These are phyloP conservation scores for Alloascoidea hylecoeti DNA, from an alignment of 805 yeast species.

Conservation along the genomic window DNA sequence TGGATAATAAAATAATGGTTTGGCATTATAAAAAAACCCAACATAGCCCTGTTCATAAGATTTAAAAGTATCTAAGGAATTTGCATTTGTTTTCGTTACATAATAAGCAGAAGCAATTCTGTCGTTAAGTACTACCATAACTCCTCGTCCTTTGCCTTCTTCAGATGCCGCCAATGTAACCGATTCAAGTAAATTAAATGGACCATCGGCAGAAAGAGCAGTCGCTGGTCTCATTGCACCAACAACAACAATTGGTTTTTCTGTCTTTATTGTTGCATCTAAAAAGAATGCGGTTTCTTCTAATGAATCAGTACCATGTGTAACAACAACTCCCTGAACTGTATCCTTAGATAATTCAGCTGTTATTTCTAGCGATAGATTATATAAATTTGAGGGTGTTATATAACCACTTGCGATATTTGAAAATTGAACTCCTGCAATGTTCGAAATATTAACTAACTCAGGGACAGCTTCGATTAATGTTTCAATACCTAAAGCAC, in stretches of 20 bases:
- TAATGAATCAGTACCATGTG: slow-evolving; percentile 34
- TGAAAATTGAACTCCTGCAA: slow-evolving; percentile 28
- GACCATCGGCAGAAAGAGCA: slow-evolving; percentile 58
- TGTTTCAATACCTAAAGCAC: slow-evolving; percentile 15
- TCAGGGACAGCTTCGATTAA: slow-evolving; percentile 25
- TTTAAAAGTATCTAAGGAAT: slow-evolving; percentile 56
- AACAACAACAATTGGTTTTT: slow-evolving; percentile 43
- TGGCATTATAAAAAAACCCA: slow-evolving; percentile 56
- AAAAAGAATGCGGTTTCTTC: slow-evolving; percentile 38
- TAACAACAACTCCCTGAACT: slow-evolving; percentile 32
- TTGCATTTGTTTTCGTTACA: slow-evolving; percentile 58
- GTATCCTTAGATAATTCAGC: slow-evolving; percentile 15
- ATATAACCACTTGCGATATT: slow-evolving; percentile 30
- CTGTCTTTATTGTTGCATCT: slow-evolving; percentile 22
- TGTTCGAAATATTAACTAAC: slow-evolving; percentile 23
- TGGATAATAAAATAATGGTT: slow-evolving; percentile 51
- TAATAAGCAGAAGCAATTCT: slow-evolving; percentile 58
- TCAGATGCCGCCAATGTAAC: slow-evolving; percentile 43
- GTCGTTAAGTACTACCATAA: slow-evolving; percentile 52
- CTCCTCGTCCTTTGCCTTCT: slow-evolving; percentile 40
- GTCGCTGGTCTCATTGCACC: slow-evolving; percentile 71
- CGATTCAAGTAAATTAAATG: slow-evolving; percentile 60
- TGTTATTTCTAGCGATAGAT: slow-evolving; percentile 20
- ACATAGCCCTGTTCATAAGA: slow-evolving; percentile 55
- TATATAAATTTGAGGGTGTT: slow-evolving; percentile 20